Percentiles rank a stretch among this genome's conserved stretches.
Conservation (phyloP, 1,284 basidiomycete genomes). For the Fomitopsis schrenkii region DNA sequence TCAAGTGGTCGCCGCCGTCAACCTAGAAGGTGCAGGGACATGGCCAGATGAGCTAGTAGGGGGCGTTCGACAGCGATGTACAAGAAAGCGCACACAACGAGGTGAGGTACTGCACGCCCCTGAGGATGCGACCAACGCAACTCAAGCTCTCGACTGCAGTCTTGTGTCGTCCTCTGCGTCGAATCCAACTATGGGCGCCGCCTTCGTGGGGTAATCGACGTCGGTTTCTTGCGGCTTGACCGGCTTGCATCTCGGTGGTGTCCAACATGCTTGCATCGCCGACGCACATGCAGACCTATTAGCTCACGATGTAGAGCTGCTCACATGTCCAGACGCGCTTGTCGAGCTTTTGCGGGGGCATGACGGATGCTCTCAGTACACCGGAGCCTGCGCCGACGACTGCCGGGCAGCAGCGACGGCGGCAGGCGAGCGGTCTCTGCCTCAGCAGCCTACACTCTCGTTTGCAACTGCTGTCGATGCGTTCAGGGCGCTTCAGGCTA, state of each 20-base stretch:
- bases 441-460: conserved; percentile 69
- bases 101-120: conserved; percentile 49
- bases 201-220: conserved; percentile 40
- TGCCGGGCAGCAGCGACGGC: conserved; percentile 48
- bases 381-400: conserved; percentile 20
- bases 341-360: conserved; percentile 25
- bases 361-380: conserved; percentile 44
- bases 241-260: conserved; percentile 30
- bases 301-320: conserved; percentile 18
- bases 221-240: conserved; percentile 43
- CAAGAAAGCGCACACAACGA: conserved; percentile 52
- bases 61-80: conserved; percentile 38
- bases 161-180: conserved; percentile 57
- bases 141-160: conserved; percentile 52
- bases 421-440: conserved; percentile 70
- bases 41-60: conserved; percentile 40
- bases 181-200: conserved; percentile 37
- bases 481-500: too few relatives aligned
- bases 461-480: conserved; percentile 68
- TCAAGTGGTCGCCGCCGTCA: conserved; percentile 65
- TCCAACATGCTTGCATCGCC: conserved; percentile 24
- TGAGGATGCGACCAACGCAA: conserved; percentile 31
- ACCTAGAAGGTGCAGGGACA: conserved; percentile 43
- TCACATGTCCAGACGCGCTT: conserved; percentile 25
- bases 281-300: conserved; percentile 22